Base-by-base conservation (phyloP, 176 grass and related monocot species). In the Echinochloa phyllopogon region DNA sequence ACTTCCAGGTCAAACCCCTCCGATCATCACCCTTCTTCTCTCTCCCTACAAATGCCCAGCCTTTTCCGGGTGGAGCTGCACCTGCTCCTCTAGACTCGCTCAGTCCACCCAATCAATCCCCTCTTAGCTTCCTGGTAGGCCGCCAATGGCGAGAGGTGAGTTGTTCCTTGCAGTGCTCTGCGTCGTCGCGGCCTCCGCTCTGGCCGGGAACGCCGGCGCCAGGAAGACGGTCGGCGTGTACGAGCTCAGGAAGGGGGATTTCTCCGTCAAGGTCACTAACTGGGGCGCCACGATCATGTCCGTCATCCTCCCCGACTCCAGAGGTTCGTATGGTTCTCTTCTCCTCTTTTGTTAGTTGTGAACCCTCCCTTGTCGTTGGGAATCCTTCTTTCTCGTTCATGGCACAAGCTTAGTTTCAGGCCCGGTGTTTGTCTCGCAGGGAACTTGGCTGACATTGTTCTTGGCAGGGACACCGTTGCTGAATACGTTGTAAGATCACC, bases 241-340 rank as follows among this genome's bases (percentile, higher is more conserved):
- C 55, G 83, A 86, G 85, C 90, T 94, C 79, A 90, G 58, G 59
- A 95, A 69, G 68, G 89, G 89, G 6, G 85, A 92, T 79, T 98
- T 95, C 89, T 95, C 91, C 13, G 55, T 98, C 38, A 93, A 85
- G 86, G 18, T 98, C 76, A 93, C 87, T 45, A 98, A 98, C 42
- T 95, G 85, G 87, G 93, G 95, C 36, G 93, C 91, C 82, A 93
- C 59, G 58, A 6, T 76, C 93, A 83, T 85, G 84, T 98, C 95
- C 0, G 66, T 95, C 67, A 29, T 91, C 51, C 52, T 92, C 33
- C 93, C 95, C 10, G 95, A 98, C 82, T 93, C 87, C 69, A 87
- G 84, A 90, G 92, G 95, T 92, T 47, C 8, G 1, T 2, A 10
- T 25, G 47, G 15, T 48, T 6, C n/a, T 48, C 38, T 14, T 16